Evolutionary conservation across 2,329 filamentous ascomycete genomes (phyloP), one percentile per base, ranked within the genome.

Genomic region (Penicillium hesseltinei): DNA sequence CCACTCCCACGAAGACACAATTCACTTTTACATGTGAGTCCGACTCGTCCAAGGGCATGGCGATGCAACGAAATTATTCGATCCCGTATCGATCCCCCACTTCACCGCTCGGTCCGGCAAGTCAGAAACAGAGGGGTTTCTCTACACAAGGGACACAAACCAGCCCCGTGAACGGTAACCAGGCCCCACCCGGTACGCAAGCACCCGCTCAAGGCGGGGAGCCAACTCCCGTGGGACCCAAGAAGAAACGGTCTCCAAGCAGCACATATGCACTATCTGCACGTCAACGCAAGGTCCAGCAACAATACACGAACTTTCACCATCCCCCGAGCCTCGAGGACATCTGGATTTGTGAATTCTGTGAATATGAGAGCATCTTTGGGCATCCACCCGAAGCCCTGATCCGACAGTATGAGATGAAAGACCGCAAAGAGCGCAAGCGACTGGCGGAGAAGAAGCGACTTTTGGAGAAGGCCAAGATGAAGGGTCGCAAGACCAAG

Each of bases 21-120:
- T 99, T 99, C 73, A 99, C 94, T 10, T 99, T 99, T 71, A 96
- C 91, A 13, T 97, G 92, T 75, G 90, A 95, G 68, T 93, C 92
- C 1, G 91, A 94, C 71, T 91, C 92, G 38, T 88, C 90, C 1
- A 91, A 88, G 58, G 86, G 88, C 55, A 84, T 91, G 72, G 86
- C 87, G 51, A 91, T 89, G 87, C 89, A 90, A 43, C 79, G 82
- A 59, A 80, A 77, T 62, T 73, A 77, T 69, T 66, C 73, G 29
- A 63, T 76, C 25, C 74, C 73, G 10, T 75, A 72, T 35, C 70
- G 71, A 13, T 69, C 69, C 9, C 67, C 70, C 15, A 66, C 66
- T 21, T 68, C 70, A 61, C 69, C 74, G 60, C 57, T 78, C 63
- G 62, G 73, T 62, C 43, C 63, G 6, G 56, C 70, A 33, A 60